Percentiles rank a stretch among this genome's conserved stretches.
Conservation (phyloP, 2,329 filamentous ascomycete genomes). For the Neopestalotiopsis sp. region DNA sequence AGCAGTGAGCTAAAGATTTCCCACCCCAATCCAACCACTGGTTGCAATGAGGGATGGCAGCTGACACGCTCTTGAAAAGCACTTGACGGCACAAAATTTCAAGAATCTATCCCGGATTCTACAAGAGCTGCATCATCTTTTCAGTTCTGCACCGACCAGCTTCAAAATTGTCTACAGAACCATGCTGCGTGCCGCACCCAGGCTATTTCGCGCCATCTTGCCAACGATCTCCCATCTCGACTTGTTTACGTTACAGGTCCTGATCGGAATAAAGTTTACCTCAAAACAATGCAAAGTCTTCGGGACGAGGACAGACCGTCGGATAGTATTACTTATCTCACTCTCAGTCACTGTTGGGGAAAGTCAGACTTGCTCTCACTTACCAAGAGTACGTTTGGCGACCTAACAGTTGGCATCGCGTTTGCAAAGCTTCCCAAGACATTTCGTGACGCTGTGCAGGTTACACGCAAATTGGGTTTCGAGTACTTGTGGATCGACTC, state of each 20-base stretch:
- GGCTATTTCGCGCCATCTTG: not conserved
- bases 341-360: not conserved
- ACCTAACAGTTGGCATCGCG: not conserved
- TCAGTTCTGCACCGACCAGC: not conserved
- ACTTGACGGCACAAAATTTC: not conserved
- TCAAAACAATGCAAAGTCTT: not conserved
- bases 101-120: not conserved
- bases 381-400: not conserved
- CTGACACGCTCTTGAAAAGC: not conserved
- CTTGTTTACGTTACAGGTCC: not conserved
- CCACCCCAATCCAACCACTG: not conserved
- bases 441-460: not conserved
- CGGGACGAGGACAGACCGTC: not conserved
- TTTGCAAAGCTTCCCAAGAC: not conserved
- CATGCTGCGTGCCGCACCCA: not conserved
- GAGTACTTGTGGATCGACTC: not conserved
- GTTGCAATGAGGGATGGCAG: not conserved
- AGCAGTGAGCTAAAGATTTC: not conserved
- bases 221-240: not conserved
- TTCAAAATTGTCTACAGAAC: not conserved
- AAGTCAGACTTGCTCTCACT: not conserved
- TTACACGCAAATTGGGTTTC: not conserved
- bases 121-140: not conserved
- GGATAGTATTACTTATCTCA: not conserved
- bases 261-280: not conserved